Base-by-base conservation (phyloP, 2,329 filamentous ascomycete species). In the Monosporascus sp. region DNA sequence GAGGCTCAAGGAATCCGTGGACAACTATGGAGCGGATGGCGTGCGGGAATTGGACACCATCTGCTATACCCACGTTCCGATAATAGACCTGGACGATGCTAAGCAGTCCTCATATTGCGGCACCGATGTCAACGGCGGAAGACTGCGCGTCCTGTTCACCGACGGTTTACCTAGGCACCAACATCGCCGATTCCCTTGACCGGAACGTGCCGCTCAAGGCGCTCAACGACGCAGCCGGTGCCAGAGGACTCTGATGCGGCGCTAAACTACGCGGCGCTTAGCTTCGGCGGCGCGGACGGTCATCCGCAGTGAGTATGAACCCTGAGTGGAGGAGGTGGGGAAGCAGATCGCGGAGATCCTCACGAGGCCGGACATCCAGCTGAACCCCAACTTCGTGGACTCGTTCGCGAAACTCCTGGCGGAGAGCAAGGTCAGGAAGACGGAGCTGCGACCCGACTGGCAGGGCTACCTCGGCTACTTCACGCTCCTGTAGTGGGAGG, bases 11-110 rank as follows among this genome's bases (percentile, higher is more conserved):
- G 66, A 72, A 43, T 76, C 74, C 52, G 54, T 68, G 46, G 46
- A 64, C 2, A 65, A 54, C 5, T 65, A 73, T 50, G 76, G 72
- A 48, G 68, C 72, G 38, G 65, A 69, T 1, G 70, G 69, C 48
- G 67, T 72, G 51, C 57, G 63, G 6, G 79, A 81, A 63, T 63
- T 83, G 58, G 82, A 82, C 63, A 65, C 63, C 38, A 71, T 79
- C 56, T 70, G 67, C 58, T 56, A 65, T 24, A 67, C 70, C 2
- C 78, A 79, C 55, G 64, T 70, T 45, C 60, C 81, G 27, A 74
- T 72, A 20, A 64, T 82, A 45, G 73, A 78, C 61, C 53, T 78
- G 31, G 78, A 80, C 52, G 72, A 74, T 20, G 65, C 70, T 14
- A 69, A 71, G 46, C 65, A 60, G 46, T 70, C 75, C 58, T 63